Evolutionary conservation across 2,329 filamentous ascomycete genomes (phyloP).

Genomic region (Gyromitra esculenta): DNA sequence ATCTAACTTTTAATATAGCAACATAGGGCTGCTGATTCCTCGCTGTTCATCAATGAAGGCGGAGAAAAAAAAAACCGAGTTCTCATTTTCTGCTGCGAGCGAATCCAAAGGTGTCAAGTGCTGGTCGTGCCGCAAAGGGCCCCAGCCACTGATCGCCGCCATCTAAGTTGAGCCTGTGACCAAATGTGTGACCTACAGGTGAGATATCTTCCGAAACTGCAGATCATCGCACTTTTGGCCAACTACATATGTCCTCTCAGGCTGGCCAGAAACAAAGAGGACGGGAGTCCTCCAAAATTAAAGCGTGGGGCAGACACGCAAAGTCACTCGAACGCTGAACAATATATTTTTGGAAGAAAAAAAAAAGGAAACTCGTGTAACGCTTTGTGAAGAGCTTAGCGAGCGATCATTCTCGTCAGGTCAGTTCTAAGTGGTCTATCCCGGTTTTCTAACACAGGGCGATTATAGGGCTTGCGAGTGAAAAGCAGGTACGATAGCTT

Average conservation of each 20-base stretch:
- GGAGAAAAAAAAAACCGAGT: neutral
- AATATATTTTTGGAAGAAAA: conserved; percentile 19
- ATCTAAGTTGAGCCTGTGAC: conserved; percentile 17
- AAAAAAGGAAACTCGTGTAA: neutral
- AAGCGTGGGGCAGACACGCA: neutral
- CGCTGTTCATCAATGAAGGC: neutral
- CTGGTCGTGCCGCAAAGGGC: conserved; percentile 8
- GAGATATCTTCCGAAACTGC: neutral
- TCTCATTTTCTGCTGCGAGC: neutral
- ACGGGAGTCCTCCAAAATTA: neutral
- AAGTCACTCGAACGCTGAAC: conserved; percentile 22
- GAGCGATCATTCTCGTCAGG: neutral
- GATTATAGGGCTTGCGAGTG: neutral
- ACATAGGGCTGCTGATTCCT: conserved; percentile 4
- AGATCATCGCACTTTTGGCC: neutral
- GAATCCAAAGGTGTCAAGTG: neutral
- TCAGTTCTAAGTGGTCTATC: neutral
- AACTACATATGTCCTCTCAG: too few relatives aligned
- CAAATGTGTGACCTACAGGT: conserved; percentile 21
- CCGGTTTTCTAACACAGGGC: neutral
- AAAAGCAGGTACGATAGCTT: neutral
- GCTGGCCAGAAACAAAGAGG: neutral
- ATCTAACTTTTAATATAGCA: conserved; percentile 19
- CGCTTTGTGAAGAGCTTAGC: neutral
- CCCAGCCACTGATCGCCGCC: conserved; percentile 25